These are phyloP conservation scores for Globisporangium splendens DNA, from an alignment of 352 stramenopile genomes.

Conservation along the genomic window DNA sequence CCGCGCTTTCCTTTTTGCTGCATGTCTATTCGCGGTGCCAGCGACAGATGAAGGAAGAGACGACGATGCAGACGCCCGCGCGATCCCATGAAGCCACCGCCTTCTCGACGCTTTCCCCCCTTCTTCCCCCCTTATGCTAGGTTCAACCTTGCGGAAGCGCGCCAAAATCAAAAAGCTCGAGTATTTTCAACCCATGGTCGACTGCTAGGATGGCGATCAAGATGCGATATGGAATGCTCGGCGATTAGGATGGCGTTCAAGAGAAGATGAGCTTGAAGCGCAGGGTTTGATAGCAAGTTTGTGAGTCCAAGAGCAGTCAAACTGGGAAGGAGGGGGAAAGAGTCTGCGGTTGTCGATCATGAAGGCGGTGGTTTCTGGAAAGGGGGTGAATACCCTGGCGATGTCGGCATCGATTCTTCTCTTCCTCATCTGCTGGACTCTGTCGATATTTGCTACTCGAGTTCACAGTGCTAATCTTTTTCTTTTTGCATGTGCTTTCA, in stretches of 20 bases:
- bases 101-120: too few relatives aligned
- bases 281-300: not conserved
- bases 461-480: not conserved
- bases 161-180: too few relatives aligned
- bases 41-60: too few relatives aligned
- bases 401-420: too few relatives aligned
- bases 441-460: too few relatives aligned
- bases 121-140: too few relatives aligned
- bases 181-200: not conserved
- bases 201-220: too few relatives aligned
- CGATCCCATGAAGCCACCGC: too few relatives aligned
- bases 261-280: not conserved
- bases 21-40: not conserved
- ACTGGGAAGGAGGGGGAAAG: not conserved
- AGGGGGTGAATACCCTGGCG: too few relatives aligned
- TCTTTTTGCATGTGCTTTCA: conserved; percentile 9
- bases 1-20: not conserved
- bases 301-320: not conserved
- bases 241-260: not conserved
- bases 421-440: too few relatives aligned
- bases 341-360: not conserved
- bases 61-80: too few relatives aligned
- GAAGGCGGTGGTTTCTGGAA: not conserved
- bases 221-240: not conserved
- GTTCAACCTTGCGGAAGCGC: too few relatives aligned